These are phyloP conservation scores for Trichophyton schoenleinii DNA, from an alignment of 2,329 filamentous ascomycete genomes.

Conservation along the genomic window DNA sequence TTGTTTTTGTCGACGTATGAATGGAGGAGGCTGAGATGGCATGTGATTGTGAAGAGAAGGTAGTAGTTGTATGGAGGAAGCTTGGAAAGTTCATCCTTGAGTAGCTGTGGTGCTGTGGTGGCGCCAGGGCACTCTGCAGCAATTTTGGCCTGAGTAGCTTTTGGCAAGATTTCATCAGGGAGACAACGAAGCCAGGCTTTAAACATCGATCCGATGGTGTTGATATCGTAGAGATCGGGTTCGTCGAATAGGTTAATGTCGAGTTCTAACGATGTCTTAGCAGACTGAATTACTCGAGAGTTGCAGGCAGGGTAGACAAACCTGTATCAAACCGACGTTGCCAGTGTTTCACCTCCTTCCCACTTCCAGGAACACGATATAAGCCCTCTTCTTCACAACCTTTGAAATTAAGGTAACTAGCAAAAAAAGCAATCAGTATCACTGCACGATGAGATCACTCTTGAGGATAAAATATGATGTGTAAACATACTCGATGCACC, in stretches of 20 bases:
- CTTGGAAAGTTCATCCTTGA: slow-evolving; percentile 84
- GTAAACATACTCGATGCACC: slow-evolving; percentile 65
- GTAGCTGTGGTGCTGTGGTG: slow-evolving; percentile 66
- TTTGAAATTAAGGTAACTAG: slow-evolving; percentile 78
- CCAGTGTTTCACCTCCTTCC: slow-evolving; percentile 84
- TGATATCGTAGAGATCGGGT: slow-evolving; percentile 83
- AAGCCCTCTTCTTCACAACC: slow-evolving; percentile 87
- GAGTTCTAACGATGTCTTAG: slow-evolving; percentile 43
- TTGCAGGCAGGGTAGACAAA: slow-evolving; percentile 28
- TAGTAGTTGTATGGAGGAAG: slow-evolving; percentile 98
- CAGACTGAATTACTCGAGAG: not conserved
- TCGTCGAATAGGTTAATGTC: slow-evolving; percentile 87
- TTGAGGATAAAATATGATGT: not conserved
- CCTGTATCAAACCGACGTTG: slow-evolving; percentile 80
- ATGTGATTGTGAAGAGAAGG: slow-evolving; percentile 91
- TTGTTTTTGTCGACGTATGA: slow-evolving; percentile 93
- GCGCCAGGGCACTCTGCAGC: slow-evolving; percentile 66
- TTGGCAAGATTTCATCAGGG: slow-evolving; percentile 89
- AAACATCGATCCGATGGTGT: slow-evolving; percentile 90
- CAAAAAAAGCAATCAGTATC: not conserved
- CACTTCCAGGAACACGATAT: slow-evolving; percentile 83
- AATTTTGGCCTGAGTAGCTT: slow-evolving; percentile 66
- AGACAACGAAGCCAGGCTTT: slow-evolving; percentile 91
- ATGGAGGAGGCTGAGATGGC: slow-evolving; percentile 80
- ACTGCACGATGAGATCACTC: not conserved